Evolutionary conservation across 1,139 yeast species (phyloP).

Genomic region (Blastobotrys arbuscula): DNA sequence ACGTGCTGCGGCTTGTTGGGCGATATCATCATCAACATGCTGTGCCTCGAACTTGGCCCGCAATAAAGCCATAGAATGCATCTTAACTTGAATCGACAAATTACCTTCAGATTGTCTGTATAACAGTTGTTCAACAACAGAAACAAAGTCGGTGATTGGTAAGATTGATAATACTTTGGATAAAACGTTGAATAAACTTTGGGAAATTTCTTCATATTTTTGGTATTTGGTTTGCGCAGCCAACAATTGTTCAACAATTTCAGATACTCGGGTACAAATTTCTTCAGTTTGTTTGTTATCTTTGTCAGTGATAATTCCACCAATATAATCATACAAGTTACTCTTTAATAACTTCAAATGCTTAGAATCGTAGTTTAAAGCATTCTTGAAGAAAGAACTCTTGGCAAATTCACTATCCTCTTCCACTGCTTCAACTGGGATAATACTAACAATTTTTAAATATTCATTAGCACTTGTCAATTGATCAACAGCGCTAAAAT

Average conservation of each 20-base stretch:
- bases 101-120: constrained; percentile 18
- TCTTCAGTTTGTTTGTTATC: constrained; percentile 25
- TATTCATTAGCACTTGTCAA: constrained; percentile 53
- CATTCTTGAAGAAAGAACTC: constrained; percentile 60
- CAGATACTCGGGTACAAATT: constrained; percentile 15
- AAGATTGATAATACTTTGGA: constrained; percentile 60
- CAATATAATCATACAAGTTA: constrained; percentile 45
- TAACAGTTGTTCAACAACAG: constrained; percentile 55
- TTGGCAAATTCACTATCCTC: constrained; percentile 42
- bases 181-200: constrained; percentile 42
- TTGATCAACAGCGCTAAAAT: constrained; percentile 65
- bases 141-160: constrained; percentile 69
- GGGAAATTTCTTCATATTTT: constrained; percentile 7
- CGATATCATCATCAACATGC: constrained; percentile 31
- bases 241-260: constrained; percentile 20
- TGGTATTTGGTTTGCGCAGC: constrained; percentile 8
- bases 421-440: constrained; percentile 29
- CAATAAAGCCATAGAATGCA: constrained; percentile 47
- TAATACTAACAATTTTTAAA: constrained; percentile 34
- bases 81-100: constrained; percentile 27
- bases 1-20: constrained; percentile 33
- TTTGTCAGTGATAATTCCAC: constrained; percentile 24
- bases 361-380: constrained; percentile 45
- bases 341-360: constrained; percentile 49
- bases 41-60: constrained; percentile 59